Evolutionary conservation across 352 stramenopile genomes (phyloP), one percentile per base, ranked within the genome.

Genomic region (Phytophthora constricta): DNA sequence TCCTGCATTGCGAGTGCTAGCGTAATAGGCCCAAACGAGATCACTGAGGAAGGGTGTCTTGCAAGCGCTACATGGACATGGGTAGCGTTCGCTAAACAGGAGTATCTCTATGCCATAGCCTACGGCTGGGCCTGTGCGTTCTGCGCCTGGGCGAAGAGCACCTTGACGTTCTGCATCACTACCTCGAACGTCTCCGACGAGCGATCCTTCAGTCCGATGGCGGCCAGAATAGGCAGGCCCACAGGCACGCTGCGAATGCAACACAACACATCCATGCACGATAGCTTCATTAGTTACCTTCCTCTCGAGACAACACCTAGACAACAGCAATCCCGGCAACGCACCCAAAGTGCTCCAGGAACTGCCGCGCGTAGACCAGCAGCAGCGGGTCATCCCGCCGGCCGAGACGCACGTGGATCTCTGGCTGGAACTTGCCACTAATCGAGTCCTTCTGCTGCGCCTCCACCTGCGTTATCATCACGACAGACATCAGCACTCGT

Each of bases 331-430:
- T n/a, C n/a, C n/a, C n/a, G n/a, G n/a, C n/a, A n/a, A 76, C 63
- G 28, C 79, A 96, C 87, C 87, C 86, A 58, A 96, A 93, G 27
- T 93, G 84, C 68, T 96, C 87, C 28, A 93, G 75, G 57, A 96
- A 86, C 47, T 96, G 87, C 27, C 87, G 84, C 28, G 79, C 81
- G 54, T 96, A 96, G 42, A 96, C 86, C 39, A 96, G 72, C 57
- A 96, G 62, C 31, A 96, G 79, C 39, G 87, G 87, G 52, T 96
- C 87, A 51, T 96, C 87, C 19, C 87, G 83, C 19, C 86, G 73
- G 3, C 87, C 87, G 42, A 95, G 76, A 31, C 84, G 83, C 49
- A 95, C 69, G 51, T 90, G 83, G 48, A 93, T 93, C 20, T 93
- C 85, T 0, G 86, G 70, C 58, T 93, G 85, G 49, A 91, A 79